Evolutionary conservation across 2,329 filamentous ascomycete species (phyloP).

Genomic region (Colletotrichum sp.): DNA sequence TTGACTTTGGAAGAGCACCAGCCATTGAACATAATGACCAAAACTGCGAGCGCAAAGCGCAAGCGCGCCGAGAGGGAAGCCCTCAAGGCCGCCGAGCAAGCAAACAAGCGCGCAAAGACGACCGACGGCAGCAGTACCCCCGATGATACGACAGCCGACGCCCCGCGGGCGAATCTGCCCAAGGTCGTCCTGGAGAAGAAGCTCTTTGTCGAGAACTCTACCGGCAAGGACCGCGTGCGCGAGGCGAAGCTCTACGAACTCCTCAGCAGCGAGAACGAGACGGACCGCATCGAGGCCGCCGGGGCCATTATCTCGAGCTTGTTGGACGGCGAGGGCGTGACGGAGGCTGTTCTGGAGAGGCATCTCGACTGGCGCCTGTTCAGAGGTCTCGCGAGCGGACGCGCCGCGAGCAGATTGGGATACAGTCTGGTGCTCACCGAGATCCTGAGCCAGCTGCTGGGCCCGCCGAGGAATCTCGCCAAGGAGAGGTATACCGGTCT

Average conservation of each 20-base stretch:
- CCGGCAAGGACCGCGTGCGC: conserved; percentile 58
- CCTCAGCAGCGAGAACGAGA: conserved; percentile 62
- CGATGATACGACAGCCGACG: background rate
- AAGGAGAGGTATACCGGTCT: conserved; percentile 54
- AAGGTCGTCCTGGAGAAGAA: conserved; percentile 36
- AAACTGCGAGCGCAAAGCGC: conserved; percentile 22
- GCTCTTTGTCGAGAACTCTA: conserved; percentile 56
- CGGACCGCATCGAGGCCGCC: conserved; percentile 62
- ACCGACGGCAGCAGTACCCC: conserved; percentile 17
- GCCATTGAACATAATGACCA: conserved; percentile 10
- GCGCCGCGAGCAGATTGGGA: conserved; percentile 85
- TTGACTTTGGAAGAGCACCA: background rate
- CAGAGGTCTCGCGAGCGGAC: conserved; percentile 85
- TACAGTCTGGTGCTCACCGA: conserved; percentile 91
- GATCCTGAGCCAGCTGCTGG: conserved; percentile 73
- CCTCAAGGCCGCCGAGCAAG: conserved; percentile 14
- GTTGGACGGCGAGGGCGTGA: conserved; percentile 50
- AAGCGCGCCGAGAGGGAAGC: conserved; percentile 24
- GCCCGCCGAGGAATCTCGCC: conserved; percentile 44
- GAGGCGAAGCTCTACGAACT: conserved; percentile 65
- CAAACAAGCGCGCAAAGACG: conserved; percentile 29
- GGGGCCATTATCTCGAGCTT: conserved; percentile 62
- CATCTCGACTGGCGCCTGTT: conserved; percentile 75
- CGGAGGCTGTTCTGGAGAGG: conserved; percentile 58
- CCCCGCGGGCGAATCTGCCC: conserved; percentile 14